Evolutionary conservation across 2,329 filamentous ascomycete species (phyloP).

Genomic region (Colletotrichum kahawae): DNA sequence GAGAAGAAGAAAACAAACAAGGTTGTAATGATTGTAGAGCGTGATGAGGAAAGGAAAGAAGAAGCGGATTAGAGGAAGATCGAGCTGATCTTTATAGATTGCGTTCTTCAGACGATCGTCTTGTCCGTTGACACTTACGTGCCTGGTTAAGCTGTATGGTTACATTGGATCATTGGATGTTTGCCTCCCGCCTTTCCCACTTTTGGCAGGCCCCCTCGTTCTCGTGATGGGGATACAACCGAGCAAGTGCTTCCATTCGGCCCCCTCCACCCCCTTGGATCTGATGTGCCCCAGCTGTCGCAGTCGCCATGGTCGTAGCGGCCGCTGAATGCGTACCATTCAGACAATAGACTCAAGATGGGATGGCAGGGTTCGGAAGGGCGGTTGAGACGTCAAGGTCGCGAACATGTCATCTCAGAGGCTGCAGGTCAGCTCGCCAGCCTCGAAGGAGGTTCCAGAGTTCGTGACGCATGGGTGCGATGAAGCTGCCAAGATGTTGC

Average conservation of each 20-base stretch:
- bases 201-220: neutral
- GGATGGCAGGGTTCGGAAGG: constrained; percentile 5
- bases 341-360: neutral
- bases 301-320: neutral
- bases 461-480: constrained; percentile 9
- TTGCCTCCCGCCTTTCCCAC: neutral
- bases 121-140: neutral
- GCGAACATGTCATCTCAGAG: neutral
- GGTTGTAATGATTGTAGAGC: constrained; percentile 17
- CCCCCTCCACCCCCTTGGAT: neutral
- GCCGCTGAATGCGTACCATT: neutral
- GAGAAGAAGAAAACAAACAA: constrained; percentile 6
- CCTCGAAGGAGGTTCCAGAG: neutral
- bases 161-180: neutral
- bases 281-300: neutral
- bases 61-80: neutral
- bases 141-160: neutral
- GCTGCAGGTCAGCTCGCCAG: neutral
- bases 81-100: constrained; percentile 19
- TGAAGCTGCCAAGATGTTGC: constrained; percentile 23
- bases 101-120: neutral
- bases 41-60: constrained; percentile 8
- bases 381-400: constrained; percentile 5
- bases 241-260: neutral
- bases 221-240: neutral